Base-by-base conservation (phyloP, 1,139 yeast species). In the Saccharomycopsis crataegensis region DNA sequence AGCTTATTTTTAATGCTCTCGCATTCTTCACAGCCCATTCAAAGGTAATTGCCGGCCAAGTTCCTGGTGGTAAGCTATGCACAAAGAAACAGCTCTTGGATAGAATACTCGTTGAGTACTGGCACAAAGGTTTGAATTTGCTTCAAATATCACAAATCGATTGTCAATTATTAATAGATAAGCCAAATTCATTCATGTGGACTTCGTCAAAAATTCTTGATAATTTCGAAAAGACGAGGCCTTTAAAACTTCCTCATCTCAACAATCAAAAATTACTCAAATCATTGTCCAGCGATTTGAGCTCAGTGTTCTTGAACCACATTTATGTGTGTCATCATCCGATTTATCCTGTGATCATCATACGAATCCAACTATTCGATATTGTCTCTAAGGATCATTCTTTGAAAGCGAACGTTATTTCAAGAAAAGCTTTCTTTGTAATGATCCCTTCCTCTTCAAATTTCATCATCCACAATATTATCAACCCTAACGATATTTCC, bases 121-220 rank as follows among this genome's bases (percentile, higher is more conserved):
- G 90, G 82, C 72, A 78, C 0, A 62, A 69, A 3, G 95, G 95
- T 0, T 66, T 86, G 49, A 86, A 83, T 60, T 66, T 86, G 6
- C 71, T 80, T 17, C 96, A 87, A 63, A 65, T 82, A 48, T 85
- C 95, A 0, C 91, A 86, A 59, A 68, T 86, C 8, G 95, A 87
- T 61, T 78, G 86, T 56, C 86, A 82, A 60, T 64, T 76, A 47
- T 70, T 86, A 43, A 77, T 84, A 4, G 84, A 82, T 60, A 74
- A 76, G 49, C 83, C 87, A 0, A 68, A 70, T 45, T 59, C 72
- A 0, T 76, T 71, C 60, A 66, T 66, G 31, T 86, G 95, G 91
- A 70, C 75, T 2, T 76, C 77, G 49, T 79, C 87, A 2, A 76
- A 80, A 0, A 78, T 82, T 0, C 67, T 69, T 57, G 76, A 78